A percentile compares a stretch with the other conserved stretches of the same genome.
Conservation (phyloP, 2,329 filamentous ascomycete species). For the Cladosporium sp. region DNA sequence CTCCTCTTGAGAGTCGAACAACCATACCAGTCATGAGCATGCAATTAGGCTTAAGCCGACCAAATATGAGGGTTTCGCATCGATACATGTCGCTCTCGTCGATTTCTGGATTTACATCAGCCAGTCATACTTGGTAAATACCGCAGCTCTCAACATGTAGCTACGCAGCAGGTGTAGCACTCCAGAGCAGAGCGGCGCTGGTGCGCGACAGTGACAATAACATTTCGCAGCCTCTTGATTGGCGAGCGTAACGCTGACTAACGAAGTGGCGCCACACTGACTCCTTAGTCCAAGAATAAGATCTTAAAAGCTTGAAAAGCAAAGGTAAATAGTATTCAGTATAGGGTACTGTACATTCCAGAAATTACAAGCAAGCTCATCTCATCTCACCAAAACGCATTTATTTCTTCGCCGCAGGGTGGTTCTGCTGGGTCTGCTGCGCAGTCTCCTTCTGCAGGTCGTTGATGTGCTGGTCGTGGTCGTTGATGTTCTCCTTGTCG, state of each 20-base stretch:
- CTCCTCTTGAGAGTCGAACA: neutral
- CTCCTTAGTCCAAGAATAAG: neutral
- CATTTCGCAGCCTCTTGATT: neutral
- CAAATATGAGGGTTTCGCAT: neutral
- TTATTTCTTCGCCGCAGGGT: constrained; percentile 14
- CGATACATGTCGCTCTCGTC: too few species aligned
- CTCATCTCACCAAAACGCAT: neutral
- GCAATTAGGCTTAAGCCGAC: neutral
- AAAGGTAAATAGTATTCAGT: neutral
- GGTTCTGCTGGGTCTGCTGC: constrained; percentile 42
- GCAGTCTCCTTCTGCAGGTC: constrained; percentile 47
- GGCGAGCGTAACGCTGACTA: neutral
- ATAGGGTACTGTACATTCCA: neutral
- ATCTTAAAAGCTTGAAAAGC: neutral
- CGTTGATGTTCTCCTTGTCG: constrained; percentile 44
- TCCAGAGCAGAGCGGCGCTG: neutral
- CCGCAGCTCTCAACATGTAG: neutral
- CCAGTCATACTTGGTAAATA: neutral
- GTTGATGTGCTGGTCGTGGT: constrained; percentile 46
- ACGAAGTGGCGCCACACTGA: neutral
- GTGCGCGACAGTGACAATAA: neutral
- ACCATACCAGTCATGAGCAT: neutral
- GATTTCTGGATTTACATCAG: neutral
- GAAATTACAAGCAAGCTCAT: neutral
- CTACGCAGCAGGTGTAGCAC: neutral